A percentile compares a stretch with the other conserved stretches of the same genome.
phyloP scores from a whole-genome alignment of 1,139 yeast genomes.

The Sugiyamaella japonica region DNA sequence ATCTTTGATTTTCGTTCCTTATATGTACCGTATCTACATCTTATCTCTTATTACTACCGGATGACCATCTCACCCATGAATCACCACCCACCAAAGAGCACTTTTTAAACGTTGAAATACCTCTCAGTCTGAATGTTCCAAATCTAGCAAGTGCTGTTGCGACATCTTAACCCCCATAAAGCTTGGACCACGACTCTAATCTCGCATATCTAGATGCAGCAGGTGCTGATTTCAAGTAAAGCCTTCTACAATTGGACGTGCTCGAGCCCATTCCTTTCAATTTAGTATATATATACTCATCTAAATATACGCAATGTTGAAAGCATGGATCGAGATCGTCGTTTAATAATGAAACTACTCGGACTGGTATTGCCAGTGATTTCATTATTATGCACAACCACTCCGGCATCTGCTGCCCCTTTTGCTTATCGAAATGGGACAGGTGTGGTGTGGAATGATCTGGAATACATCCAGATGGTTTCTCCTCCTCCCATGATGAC shows the following conservation, averaged over 20 bases:
- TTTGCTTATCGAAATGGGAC: not conserved
- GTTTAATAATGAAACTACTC: not conserved
- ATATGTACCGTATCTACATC: too few relatives aligned
- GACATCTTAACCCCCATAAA: not conserved
- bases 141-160: not conserved
- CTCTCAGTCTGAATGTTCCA: not conserved
- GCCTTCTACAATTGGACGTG: not conserved
- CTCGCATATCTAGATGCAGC: constrained; percentile 12
- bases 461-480: constrained; percentile 21
- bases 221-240: not conserved
- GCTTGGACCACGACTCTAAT: constrained; percentile 9
- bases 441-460: constrained; percentile 21
- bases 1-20: too few relatives aligned
- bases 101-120: not conserved
- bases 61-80: too few relatives aligned
- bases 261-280: not conserved
- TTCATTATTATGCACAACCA: not conserved
- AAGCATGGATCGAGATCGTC: not conserved
- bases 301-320: not conserved
- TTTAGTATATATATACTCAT: not conserved
- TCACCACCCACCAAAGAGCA: too few relatives aligned
- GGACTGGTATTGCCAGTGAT: not conserved
- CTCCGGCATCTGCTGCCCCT: not conserved
- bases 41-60: too few relatives aligned
- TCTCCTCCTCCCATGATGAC: constrained; percentile 2